Evolutionary conservation across 169 alveolate genomes (phyloP).

Genomic region (Besnoitia besnoiti): DNA sequence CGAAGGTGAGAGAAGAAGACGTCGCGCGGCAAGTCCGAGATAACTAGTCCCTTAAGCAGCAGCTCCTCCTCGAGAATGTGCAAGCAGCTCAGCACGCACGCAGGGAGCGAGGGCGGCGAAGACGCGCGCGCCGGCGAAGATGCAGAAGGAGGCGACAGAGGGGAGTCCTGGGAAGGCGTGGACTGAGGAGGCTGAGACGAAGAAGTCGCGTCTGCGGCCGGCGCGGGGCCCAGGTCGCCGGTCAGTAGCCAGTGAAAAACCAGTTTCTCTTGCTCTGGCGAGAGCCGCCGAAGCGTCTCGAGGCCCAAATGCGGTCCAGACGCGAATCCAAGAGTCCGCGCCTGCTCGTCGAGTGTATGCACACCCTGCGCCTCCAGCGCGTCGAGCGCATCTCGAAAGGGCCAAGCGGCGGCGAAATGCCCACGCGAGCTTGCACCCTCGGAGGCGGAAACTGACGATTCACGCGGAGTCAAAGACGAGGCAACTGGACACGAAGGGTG

Average conservation of each 20-base stretch:
- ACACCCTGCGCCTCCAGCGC: constrained; percentile 14
- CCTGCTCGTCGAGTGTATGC: constrained; percentile 38
- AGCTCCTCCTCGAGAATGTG: constrained; percentile 62
- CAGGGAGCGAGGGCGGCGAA: constrained; percentile 43
- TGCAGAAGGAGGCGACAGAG: not conserved
- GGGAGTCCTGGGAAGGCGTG: not conserved
- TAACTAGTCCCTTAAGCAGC: constrained; percentile 58
- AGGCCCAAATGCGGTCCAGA: constrained; percentile 35
- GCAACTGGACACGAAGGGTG: not conserved
- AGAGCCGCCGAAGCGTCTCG: constrained; percentile 5
- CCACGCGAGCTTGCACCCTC: not conserved
- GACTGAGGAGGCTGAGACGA: not conserved
- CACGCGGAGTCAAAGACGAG: not conserved
- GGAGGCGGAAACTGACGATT: not conserved
- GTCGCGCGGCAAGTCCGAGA: constrained; percentile 50
- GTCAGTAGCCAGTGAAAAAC: constrained; percentile 31
- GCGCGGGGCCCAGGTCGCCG: not conserved
- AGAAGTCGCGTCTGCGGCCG: not conserved
- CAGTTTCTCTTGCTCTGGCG: not conserved
- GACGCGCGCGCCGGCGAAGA: constrained; percentile 15
- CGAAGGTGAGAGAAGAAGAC: constrained; percentile 51
- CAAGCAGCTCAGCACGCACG: constrained; percentile 58
- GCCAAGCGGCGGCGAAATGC: constrained; percentile 29
- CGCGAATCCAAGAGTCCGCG: constrained; percentile 14
- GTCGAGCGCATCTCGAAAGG: not conserved